Evolutionary conservation across 345 rosid genomes (phyloP), one percentile per base, ranked within the genome.

Genomic region (Cardiospermum halicacabum): DNA sequence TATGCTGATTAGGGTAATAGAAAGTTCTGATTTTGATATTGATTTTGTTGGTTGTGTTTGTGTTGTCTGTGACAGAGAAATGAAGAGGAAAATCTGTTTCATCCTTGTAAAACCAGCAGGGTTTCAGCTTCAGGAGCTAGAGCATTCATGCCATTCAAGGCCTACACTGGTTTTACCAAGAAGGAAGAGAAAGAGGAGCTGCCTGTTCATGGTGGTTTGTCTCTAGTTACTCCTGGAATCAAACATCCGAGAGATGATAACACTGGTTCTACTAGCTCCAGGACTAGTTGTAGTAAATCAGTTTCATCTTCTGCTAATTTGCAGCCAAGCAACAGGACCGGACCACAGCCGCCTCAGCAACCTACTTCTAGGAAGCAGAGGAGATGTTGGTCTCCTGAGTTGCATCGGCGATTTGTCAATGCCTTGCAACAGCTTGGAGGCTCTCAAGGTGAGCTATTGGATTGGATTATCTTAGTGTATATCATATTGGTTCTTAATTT

Each of bases 321-420:
- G 11, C 81, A 75, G 34, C 71, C 83, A 1, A 73, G 39, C 68
- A 69, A 68, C 11, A 62, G 70, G 54, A 76, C 72, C 50, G 89
- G 72, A 48, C 62, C 76, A 4, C 78, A 57, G 34, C 78, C 67
- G 42, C 74, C 74, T 51, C 83, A 78, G 62, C 86, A 81, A 57
- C 94, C 81, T 71, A 73, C 72, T 65, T 36, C 77, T 22, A 74
- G 98, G 83, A 93, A 93, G 75, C 96, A 86, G 75, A 84, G 98
- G 75, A 85, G 97, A 72, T 86, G 92, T 75, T 93, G 98, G 98
- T 90, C 92, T n/a, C 88, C 94, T 0, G 96, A 86, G 75, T 75
- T 93, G 66, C 98, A 93, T 76, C 84, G 88, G 24, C 83, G 89
- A 47, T 93, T 93, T 31, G 80, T 90, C 42, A 81, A 78, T 79